Conservation (phyloP, 495 filamentous ascomycete genomes). For the Platismatia glauca region DNA sequence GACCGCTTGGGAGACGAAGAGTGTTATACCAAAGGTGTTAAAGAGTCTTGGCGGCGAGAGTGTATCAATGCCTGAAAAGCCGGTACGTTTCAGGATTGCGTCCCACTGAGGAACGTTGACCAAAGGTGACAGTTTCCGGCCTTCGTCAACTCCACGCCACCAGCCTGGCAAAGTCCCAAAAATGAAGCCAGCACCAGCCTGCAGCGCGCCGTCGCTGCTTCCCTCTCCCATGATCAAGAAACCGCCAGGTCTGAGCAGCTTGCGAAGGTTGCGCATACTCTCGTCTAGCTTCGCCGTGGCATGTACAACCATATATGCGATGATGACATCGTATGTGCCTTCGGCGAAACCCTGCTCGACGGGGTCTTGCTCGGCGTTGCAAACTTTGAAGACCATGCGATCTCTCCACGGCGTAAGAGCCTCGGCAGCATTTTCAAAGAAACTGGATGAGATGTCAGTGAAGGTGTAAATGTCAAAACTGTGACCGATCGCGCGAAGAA, state of each 20-base stretch:
- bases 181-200: slow-evolving; percentile 24
- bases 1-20: neutral
- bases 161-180: slow-evolving; percentile 22
- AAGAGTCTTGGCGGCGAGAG: neutral
- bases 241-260: slow-evolving; percentile 21
- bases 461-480: slow-evolving; percentile 32
- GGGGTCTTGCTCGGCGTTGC: slow-evolving; percentile 36
- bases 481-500: slow-evolving; percentile 25
- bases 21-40: slow-evolving; percentile 1
- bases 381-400: slow-evolving; percentile 37
- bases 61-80: slow-evolving; percentile 24
- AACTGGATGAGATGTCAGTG: slow-evolving; percentile 44
- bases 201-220: neutral
- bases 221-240: slow-evolving; percentile 15
- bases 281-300: slow-evolving; percentile 15
- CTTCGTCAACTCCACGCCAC: slow-evolving; percentile 33
- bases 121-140: slow-evolving; percentile 26
- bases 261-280: slow-evolving; percentile 17
- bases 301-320: slow-evolving; percentile 25
- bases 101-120: slow-evolving; percentile 21
- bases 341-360: slow-evolving; percentile 36
- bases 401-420: slow-evolving; percentile 34
- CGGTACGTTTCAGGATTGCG: slow-evolving; percentile 13
- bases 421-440: slow-evolving; percentile 32
- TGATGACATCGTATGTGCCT: slow-evolving; percentile 32